Percentiles rank a stretch among this genome's conserved stretches.
Conservation (phyloP, 305 asterid species). For the Fraxinus angustifolia region DNA sequence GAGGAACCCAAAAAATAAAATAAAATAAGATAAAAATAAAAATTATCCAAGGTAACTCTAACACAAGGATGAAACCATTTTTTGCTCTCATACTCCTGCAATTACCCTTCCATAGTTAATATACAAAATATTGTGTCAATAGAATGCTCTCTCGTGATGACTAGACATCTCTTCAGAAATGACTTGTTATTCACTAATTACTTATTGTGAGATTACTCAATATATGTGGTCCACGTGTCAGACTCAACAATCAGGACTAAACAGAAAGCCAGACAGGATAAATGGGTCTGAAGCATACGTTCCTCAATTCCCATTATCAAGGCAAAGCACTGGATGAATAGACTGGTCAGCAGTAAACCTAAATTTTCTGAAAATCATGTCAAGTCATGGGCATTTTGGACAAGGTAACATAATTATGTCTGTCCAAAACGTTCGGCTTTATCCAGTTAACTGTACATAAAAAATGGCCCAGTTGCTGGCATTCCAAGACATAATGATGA, state of each 20-base stretch:
- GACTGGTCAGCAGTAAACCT: not conserved
- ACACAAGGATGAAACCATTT: not conserved
- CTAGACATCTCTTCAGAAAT: not conserved
- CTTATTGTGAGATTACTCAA: not conserved
- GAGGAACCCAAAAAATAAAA: not conserved
- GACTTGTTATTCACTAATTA: not conserved
- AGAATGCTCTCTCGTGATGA: not conserved
- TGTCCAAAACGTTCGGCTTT: not conserved
- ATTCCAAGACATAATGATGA: not conserved
- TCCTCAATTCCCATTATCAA: conserved; percentile 6
- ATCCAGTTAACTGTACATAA: not conserved
- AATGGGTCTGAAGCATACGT: not conserved
- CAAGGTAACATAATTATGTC: not conserved
- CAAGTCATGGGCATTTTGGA: not conserved
- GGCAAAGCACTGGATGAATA: conserved; percentile 6
- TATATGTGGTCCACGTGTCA: not conserved
- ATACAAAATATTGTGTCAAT: not conserved
- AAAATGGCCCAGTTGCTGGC: not conserved
- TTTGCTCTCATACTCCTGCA: conserved; percentile 41
- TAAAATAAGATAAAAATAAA: not conserved
- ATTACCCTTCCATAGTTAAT: not conserved
- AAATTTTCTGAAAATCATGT: conserved; percentile 9
- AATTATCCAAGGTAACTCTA: not conserved
- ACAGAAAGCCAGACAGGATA: not conserved
- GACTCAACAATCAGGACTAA: not conserved